Base-by-base conservation (phyloP, 805 yeast genomes). In the Ogataea paradorogensis region DNA sequence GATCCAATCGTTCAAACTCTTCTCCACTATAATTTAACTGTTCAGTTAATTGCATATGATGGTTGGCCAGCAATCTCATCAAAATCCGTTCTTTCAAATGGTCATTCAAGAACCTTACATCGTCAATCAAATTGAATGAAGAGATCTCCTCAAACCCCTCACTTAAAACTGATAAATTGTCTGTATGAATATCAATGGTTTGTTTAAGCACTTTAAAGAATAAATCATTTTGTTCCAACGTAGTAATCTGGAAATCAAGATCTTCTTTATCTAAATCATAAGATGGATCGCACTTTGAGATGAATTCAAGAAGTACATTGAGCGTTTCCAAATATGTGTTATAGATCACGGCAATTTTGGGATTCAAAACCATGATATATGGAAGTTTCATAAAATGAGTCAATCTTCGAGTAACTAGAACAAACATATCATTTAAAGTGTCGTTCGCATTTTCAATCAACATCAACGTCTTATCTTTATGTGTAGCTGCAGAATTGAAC, bases 31-130 rank as follows among this genome's bases (percentile, higher is more conserved):
- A 24, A 66, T 74, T 39, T 32, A 53, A 34, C 41, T 62, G 65
- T 5, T 66, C 58, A 4, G 89, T 69, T 25, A 88, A 63, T 38
- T 76, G 74, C 15, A 87, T 72, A 62, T 85, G 95, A 60, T 93
- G 96, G 46, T 85, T 90, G 0, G 95, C 89, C 38, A 89, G 69
- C 35, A 90, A 67, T 42, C 96, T 78, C 80, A 93, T 86, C 48
- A 90, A 74, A 29, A 91, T 90, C 46, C 97, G 72, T 50, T 90
- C 96, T 40, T 75, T 70, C 51, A 91, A 69, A 64, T 91, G 97
- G 9, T 70, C 64, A 55, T 87, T 86, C 48, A 91, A 66, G 50
- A 90, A 85, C 3, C 11, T 22, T 43, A 53, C 56, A 27, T 59
- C 66, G 25, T 55, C 51, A 9, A 51, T 57, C 15, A 54, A 25